phyloP scores from a whole-genome alignment of 2,329 filamentous ascomycete genomes.

The Penicillium thymicola region DNA sequence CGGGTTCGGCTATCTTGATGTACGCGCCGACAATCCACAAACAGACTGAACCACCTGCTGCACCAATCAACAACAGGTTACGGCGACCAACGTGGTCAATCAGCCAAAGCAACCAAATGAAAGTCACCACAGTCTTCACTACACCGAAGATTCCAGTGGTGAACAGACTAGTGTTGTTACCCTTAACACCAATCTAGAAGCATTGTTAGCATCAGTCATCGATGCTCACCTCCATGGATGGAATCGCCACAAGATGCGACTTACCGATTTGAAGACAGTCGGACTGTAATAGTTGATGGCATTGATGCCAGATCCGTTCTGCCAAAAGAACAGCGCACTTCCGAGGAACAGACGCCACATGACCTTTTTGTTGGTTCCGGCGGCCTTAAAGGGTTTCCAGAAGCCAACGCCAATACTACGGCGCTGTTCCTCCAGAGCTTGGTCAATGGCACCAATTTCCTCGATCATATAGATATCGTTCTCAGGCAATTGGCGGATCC shows the following conservation, averaged over 20 bases:
- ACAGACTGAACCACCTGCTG: conserved; percentile 53
- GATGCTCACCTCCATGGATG: not conserved
- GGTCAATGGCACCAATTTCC: conserved; percentile 68
- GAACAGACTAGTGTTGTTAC: conserved; percentile 58
- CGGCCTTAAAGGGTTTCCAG: conserved; percentile 66
- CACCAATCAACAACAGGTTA: conserved; percentile 64
- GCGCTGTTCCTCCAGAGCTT: conserved; percentile 64
- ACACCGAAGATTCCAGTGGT: conserved; percentile 76
- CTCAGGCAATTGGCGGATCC: conserved; percentile 42
- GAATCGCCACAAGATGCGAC: not conserved
- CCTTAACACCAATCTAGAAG: conserved; percentile 55
- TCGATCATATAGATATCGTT: conserved; percentile 64
- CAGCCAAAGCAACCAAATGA: conserved; percentile 67
- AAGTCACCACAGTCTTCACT: conserved; percentile 66
- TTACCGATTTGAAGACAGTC: conserved; percentile 57
- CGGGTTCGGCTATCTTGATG: conserved; percentile 35
- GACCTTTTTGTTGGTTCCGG: conserved; percentile 55
- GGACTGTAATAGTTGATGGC: conserved; percentile 75
- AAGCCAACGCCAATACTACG: conserved; percentile 66
- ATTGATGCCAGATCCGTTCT: conserved; percentile 74
- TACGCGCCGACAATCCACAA: conserved; percentile 40
- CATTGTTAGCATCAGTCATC: not conserved
- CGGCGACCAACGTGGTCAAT: conserved; percentile 64
- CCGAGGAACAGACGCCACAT: conserved; percentile 72
- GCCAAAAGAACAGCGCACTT: conserved; percentile 71